Percentiles rank a stretch among this genome's conserved stretches.
Evolutionary conservation across 2,329 filamentous ascomycete genomes (phyloP).

Genomic region (Alternaria burnsii): DNA sequence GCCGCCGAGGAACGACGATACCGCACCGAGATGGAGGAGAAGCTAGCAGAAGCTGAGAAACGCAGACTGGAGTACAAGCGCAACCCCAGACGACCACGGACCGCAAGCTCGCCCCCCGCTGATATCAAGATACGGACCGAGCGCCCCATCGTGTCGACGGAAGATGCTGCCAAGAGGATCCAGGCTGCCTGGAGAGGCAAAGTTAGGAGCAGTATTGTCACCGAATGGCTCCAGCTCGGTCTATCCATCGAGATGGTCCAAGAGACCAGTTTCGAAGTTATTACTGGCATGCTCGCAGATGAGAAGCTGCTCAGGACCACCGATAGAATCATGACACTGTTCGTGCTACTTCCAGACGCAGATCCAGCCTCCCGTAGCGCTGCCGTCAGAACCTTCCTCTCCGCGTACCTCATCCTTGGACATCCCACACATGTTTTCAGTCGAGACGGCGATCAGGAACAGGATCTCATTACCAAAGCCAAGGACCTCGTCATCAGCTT

Average conservation of each 20-base stretch:
- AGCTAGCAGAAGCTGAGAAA: slow-evolving; percentile 78
- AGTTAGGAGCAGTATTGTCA: slow-evolving; percentile 66
- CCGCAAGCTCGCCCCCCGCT: slow-evolving; percentile 62
- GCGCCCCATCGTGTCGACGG: slow-evolving; percentile 59
- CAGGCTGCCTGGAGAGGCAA: slow-evolving; percentile 74
- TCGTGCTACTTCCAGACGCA: slow-evolving; percentile 66
- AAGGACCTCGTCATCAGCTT: slow-evolving; percentile 80
- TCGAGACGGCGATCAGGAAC: slow-evolving; percentile 73
- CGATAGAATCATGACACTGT: slow-evolving; percentile 72
- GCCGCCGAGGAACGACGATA: slow-evolving; percentile 76
- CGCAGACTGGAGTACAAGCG: slow-evolving; percentile 66
- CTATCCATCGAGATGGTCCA: slow-evolving; percentile 75
- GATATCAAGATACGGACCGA: slow-evolving; percentile 45
- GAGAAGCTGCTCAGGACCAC: slow-evolving; percentile 72
- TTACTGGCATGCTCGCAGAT: slow-evolving; percentile 72
- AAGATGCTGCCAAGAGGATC: slow-evolving; percentile 71
- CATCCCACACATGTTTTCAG: slow-evolving; percentile 81
- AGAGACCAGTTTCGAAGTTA: slow-evolving; percentile 76
- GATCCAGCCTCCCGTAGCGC: slow-evolving; percentile 71
- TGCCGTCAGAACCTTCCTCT: slow-evolving; percentile 77
- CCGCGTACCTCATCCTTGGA: slow-evolving; percentile 80
- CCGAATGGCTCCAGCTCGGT: slow-evolving; percentile 71
- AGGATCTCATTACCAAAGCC: slow-evolving; percentile 79
- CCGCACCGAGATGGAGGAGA: slow-evolving; percentile 79
- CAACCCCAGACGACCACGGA: slow-evolving; percentile 66